Conservation (phyloP, 495 filamentous ascomycete species). For the Talaromyces proteolyticus region DNA sequence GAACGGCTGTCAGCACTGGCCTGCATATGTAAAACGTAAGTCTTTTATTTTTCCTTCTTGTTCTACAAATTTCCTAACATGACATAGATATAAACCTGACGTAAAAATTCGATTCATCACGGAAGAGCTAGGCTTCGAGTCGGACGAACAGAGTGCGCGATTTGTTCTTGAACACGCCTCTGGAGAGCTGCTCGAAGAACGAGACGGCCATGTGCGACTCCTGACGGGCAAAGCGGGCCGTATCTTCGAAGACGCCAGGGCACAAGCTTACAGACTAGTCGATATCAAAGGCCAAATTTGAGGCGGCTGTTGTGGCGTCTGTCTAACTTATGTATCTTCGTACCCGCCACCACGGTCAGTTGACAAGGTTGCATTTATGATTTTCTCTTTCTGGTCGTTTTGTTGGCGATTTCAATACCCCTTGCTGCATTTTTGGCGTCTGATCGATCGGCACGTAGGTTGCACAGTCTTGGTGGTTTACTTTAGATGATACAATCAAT, state of each 20-base stretch:
- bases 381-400: conserved; percentile 9
- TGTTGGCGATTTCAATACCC: conserved; percentile 9
- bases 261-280: conserved; percentile 71
- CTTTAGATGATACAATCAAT: no score
- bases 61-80: conserved; percentile 25
- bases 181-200: conserved; percentile 72
- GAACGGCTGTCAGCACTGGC: conserved; percentile 87
- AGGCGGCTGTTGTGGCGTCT: conserved; percentile 26
- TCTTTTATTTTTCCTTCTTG: conserved; percentile 15
- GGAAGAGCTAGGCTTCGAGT: conserved; percentile 93
- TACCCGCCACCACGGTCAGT: no score
- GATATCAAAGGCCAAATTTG: conserved; percentile 98
- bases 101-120: conserved; percentile 87
- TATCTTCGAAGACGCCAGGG: conserved; percentile 67
- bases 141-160: conserved; percentile 80
- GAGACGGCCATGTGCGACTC: conserved; percentile 64
- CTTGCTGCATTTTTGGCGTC: background rate
- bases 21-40: conserved; percentile 91
- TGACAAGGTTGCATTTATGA: no score
- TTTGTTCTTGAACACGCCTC: conserved; percentile 79
- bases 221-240: conserved; percentile 66
- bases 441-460: background rate
- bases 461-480: no score
- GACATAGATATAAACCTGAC: conserved; percentile 77
- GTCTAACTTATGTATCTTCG: no score